Evolutionary conservation across 345 rosid genomes (phyloP).

Genomic region (Camelina neglecta): DNA sequence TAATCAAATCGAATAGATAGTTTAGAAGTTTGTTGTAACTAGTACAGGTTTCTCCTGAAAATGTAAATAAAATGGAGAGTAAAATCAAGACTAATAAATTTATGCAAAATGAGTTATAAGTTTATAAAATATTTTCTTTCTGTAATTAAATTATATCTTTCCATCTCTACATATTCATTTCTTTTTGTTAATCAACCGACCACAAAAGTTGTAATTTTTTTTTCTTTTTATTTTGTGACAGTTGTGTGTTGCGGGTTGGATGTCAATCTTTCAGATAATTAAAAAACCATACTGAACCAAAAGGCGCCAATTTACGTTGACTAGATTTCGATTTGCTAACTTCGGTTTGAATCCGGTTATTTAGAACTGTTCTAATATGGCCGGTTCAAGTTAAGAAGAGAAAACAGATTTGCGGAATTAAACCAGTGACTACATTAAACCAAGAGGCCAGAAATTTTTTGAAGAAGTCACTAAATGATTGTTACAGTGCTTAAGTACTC

Average conservation of each 20-base stretch:
- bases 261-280: no score
- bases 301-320: background rate
- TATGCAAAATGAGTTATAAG: no score
- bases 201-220: no score
- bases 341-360: slow-evolving; percentile 9
- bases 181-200: no score
- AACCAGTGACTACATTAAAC: slow-evolving; percentile 22
- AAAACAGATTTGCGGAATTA: background rate
- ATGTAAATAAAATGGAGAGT: no score
- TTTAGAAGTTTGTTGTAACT: no score
- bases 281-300: background rate
- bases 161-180: background rate
- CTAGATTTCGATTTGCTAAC: background rate
- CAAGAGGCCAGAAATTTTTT: background rate
- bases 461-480: slow-evolving; percentile 42
- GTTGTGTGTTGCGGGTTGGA: no score
- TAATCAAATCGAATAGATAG: background rate
- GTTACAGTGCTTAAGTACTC: slow-evolving; percentile 55
- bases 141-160: background rate
- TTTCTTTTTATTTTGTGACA: no score
- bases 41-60: no score
- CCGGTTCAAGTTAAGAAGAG: slow-evolving; percentile 7
- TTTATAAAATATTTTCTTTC: background rate
- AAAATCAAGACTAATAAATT: no score
- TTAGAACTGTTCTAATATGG: background rate